Percentiles rank a stretch among this genome's conserved stretches.
These are phyloP conservation scores for Trametes maxima DNA, from an alignment of 768 basidiomycete genomes.

Conservation along the genomic window DNA sequence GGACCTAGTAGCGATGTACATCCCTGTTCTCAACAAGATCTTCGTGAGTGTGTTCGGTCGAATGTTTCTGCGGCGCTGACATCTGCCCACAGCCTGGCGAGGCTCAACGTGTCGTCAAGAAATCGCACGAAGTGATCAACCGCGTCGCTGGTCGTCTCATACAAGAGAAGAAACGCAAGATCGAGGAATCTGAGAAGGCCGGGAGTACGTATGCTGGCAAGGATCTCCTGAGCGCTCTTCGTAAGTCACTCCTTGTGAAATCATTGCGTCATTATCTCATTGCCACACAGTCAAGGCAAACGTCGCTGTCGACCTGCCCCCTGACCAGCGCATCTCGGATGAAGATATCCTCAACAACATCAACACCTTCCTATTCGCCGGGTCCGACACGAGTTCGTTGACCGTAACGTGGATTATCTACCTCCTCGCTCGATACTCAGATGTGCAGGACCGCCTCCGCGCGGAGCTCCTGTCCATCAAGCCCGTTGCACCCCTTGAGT, in stretches of 20 bases:
- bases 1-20: slow-evolving; percentile 55
- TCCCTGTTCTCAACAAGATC: slow-evolving; percentile 54
- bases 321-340: slow-evolving; percentile 78
- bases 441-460: slow-evolving; percentile 70
- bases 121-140: slow-evolving; percentile 63
- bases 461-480: slow-evolving; percentile 59
- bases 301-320: slow-evolving; percentile 64
- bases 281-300: slow-evolving; percentile 75
- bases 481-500: slow-evolving; percentile 38
- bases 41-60: slow-evolving; percentile 50
- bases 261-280: neutral
- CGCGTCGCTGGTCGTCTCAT: slow-evolving; percentile 76
- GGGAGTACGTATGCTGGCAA: slow-evolving; percentile 59
- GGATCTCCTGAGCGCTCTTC: slow-evolving; percentile 76
- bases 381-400: slow-evolving; percentile 85
- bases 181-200: slow-evolving; percentile 57
- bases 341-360: slow-evolving; percentile 85
- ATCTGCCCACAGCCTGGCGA: slow-evolving; percentile 38
- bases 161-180: slow-evolving; percentile 75
- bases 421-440: slow-evolving; percentile 67
- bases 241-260: slow-evolving; percentile 46
- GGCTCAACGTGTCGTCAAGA: slow-evolving; percentile 45
- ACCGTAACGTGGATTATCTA: slow-evolving; percentile 85
- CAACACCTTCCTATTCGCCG: slow-evolving; percentile 90
- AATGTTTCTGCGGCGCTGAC: neutral